Evolutionary conservation across 1,284 basidiomycete genomes (phyloP), one percentile per base, ranked within the genome.

Genomic region (Ceratobasidium sp.): DNA sequence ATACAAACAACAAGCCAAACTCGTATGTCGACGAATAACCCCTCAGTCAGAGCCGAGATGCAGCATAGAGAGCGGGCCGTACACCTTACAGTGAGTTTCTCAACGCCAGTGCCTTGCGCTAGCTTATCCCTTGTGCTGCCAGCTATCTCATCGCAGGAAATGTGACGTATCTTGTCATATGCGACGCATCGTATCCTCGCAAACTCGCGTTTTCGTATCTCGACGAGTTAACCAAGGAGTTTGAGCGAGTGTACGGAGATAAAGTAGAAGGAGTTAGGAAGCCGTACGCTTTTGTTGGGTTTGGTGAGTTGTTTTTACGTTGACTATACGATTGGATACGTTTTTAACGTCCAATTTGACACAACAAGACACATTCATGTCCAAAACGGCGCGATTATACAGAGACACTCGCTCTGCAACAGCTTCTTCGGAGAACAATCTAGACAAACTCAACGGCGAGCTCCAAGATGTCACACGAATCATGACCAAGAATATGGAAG

Each of bases 401-500:
- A 92, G 93, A 80, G 97, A 99, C 85, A 96, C 97, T 60, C 91
- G 97, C 79, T 95, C 95, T 83, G 91, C 92, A 42, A 90, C 93
- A 26, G 89, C 88, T 39, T 82, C 86, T 9, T 79, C 81, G 33
- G 80, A 80, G 77, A 92, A 91, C 26, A 91, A 92, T 79, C 85
- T 99, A 75, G 96, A 97, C 85, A 93, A 90, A 85, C 89, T 99
- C 67, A 99, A 99, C 84, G 96, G 97, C 83, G 97, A 99, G 82
- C 87, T 99, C 72, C 96, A 97, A 84, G 97, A 99, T 83, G 97
- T 99, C 78, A 99, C 97, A 68, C 89, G 95, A 82, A 99, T 99
- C 86, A 99, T 99, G 98, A 99, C 97, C n/a, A 99, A 99, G 88
- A 99, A 99, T 85, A 99, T 99, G 97, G 98, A 99, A 86, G 98